phyloP scores from a whole-genome alignment of 805 yeast genomes.

The Cyberlindnera subsufficiens region DNA sequence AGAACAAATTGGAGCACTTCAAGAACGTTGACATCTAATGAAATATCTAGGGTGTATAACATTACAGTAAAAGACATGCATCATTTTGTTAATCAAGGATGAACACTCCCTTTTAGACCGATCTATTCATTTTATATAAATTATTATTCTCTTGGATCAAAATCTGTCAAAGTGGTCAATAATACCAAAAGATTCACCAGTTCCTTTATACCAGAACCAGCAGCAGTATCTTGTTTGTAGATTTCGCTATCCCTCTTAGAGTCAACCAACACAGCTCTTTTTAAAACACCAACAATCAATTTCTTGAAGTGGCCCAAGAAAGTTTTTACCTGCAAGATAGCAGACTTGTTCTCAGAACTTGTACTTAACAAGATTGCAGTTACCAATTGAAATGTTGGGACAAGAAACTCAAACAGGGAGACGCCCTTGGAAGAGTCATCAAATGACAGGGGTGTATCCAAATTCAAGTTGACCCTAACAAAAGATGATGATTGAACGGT shows the following conservation, averaged over 20 bases:
- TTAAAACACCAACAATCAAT: slow-evolving; percentile 56
- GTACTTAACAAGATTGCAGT: slow-evolving; percentile 62
- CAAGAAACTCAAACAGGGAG: slow-evolving; percentile 60
- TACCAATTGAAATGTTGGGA: slow-evolving; percentile 71
- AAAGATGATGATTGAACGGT: slow-evolving; percentile 25
- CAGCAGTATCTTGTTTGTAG: slow-evolving; percentile 22
- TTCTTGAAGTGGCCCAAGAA: slow-evolving; percentile 48
- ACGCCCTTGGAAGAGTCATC: slow-evolving; percentile 28
- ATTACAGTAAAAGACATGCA: background rate
- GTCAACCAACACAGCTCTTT: slow-evolving; percentile 42
- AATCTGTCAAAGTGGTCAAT: slow-evolving; percentile 44
- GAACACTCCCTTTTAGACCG: background rate
- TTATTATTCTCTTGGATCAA: slow-evolving; percentile 28
- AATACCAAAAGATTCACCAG: slow-evolving; percentile 52
- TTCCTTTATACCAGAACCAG: slow-evolving; percentile 37
- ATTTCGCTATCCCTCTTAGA: slow-evolving; percentile 22
- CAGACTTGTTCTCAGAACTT: slow-evolving; percentile 68
- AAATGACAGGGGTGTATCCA: slow-evolving; percentile 46
- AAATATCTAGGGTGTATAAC: background rate
- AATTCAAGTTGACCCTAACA: slow-evolving; percentile 39
- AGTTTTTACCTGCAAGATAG: slow-evolving; percentile 45
- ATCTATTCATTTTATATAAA: background rate
- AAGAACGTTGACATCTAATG: slow-evolving; percentile 16
- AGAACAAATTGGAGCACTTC: slow-evolving; percentile 49
- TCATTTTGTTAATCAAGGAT: background rate